Evolutionary conservation across 2,329 filamentous ascomycete genomes (phyloP).

Genomic region (Aspergillus aculeatinus): DNA sequence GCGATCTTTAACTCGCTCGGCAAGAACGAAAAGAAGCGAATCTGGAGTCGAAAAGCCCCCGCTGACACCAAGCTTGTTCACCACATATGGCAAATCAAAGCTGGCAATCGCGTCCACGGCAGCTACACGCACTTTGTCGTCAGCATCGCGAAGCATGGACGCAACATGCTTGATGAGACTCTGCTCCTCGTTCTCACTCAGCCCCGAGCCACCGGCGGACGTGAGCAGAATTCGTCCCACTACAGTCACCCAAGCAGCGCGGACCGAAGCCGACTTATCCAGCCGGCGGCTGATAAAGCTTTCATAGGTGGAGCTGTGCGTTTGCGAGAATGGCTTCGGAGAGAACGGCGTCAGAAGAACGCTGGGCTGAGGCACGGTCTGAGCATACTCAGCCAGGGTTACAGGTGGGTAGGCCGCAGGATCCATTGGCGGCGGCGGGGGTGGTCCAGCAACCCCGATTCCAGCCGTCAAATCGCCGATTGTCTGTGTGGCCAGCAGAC

Average conservation of each 20-base stretch:
- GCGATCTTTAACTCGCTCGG: constrained; percentile 84
- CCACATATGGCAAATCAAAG: constrained; percentile 77
- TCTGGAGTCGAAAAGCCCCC: constrained; percentile 74
- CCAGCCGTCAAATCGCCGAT: constrained; percentile 93
- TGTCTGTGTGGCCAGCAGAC: constrained; percentile 86
- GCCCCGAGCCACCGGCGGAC: constrained; percentile 82
- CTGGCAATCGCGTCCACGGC: constrained; percentile 81
- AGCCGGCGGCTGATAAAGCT: constrained; percentile 81
- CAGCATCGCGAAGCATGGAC: constrained; percentile 80
- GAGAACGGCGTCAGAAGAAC: constrained; percentile 80
- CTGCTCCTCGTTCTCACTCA: constrained; percentile 79
- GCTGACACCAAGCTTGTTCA: constrained; percentile 74
- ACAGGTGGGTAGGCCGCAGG: constrained; percentile 78
- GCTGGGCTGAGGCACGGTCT: constrained; percentile 53
- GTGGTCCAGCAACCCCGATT: constrained; percentile 86
- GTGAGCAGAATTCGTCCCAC: constrained; percentile 86
- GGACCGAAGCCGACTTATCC: constrained; percentile 80
- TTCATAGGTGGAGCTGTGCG: constrained; percentile 74
- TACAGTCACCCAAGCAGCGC: constrained; percentile 81
- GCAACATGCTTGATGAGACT: constrained; percentile 71
- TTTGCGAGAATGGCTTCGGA: constrained; percentile 83
- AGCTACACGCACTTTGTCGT: constrained; percentile 86
- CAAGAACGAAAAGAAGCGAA: constrained; percentile 77
- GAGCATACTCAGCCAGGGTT: constrained; percentile 45
- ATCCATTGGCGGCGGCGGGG: constrained; percentile 69